Evolutionary conservation across 495 filamentous ascomycete species (phyloP), one percentile per base, ranked within the genome.

Genomic region (Xylaria cubensis): DNA sequence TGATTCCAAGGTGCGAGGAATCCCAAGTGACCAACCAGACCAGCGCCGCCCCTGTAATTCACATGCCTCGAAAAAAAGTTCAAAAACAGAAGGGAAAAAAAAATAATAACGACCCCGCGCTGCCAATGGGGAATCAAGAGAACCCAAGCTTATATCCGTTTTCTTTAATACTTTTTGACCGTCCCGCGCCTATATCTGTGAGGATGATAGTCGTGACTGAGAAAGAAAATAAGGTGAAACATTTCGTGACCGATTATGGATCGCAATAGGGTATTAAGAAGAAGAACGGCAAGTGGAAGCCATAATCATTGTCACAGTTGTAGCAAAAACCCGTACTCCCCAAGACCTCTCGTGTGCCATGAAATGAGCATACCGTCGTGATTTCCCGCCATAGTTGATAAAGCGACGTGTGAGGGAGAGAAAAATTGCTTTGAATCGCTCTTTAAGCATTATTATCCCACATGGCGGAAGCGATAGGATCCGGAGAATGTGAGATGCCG

Each of bases 401-500:
- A 68, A 41, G 66, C 36, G 2, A 51, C 46, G 51, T 46, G 51
- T 46, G 51, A 76, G 4, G 68, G 62, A 39, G 69, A 66, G 36
- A 29, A 29, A 29, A 29, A 39, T 39, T 66, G 29, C 21, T 26
- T 42, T 36, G 4, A 6, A 39, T 39, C 36, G 39, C 15, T 10
- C 24, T 51, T 59, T 32, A 50, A 61, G 41, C 36, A 64, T 13
- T 46, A 64, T 41, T 71, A 69, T 79, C 74, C 77, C 77, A 79
- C 58, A 78, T 13, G 19, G 75, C 77, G 1, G 77, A 76, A 0
- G 76, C 69, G 21, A 78, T 73, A 15, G 77, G 77, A 59, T 79
- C 77, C 21, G 77, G 77, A 51, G 77, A 79, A 50, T 78, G 77
- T 63, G 77, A 78, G 67, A 79, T 78, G 48, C 77, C 74, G 67